Evolutionary conservation across 2,329 filamentous ascomycete genomes (phyloP).

Genomic region (Cryphonectria carpinicola): DNA sequence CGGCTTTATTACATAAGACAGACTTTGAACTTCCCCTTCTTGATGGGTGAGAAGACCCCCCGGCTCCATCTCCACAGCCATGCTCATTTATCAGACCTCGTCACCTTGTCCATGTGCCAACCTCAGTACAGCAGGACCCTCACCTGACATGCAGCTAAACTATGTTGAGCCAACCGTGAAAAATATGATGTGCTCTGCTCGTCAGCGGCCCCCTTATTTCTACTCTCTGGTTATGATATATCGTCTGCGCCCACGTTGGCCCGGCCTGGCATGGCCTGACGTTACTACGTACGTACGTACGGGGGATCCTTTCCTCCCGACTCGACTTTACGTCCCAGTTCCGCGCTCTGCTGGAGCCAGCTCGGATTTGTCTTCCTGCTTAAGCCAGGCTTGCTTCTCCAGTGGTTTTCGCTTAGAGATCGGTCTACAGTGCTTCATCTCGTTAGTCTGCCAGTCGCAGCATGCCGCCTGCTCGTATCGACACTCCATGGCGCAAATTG

Average conservation of each 20-base stretch:
- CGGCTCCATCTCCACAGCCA: slow-evolving; percentile 1
- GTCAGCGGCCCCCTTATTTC: neutral
- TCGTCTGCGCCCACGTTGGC: neutral
- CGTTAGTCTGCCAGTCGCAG: slow-evolving; percentile 3
- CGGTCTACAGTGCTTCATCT: slow-evolving; percentile 4
- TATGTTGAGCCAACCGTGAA: neutral
- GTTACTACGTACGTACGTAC: neutral
- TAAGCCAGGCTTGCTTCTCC: neutral
- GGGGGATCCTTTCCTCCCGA: neutral
- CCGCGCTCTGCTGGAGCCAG: neutral
- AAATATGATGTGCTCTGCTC: neutral
- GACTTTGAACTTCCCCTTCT: neutral
- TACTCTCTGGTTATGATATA: too few species aligned
- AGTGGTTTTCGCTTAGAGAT: neutral
- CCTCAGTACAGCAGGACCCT: neutral
- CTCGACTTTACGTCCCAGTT: neutral
- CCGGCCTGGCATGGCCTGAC: neutral
- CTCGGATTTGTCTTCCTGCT: slow-evolving; percentile 14
- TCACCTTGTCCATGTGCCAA: slow-evolving; percentile 6
- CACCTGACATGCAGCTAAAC: slow-evolving; percentile 4
- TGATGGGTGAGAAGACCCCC: neutral
- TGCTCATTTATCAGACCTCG: slow-evolving; percentile 6
- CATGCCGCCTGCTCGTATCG: neutral
- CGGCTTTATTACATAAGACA: neutral
- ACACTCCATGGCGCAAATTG: neutral